Percentiles rank a stretch among this genome's conserved stretches.
Conservation (phyloP, 805 yeast species). For the Ogataea trehaloabstinens region DNA sequence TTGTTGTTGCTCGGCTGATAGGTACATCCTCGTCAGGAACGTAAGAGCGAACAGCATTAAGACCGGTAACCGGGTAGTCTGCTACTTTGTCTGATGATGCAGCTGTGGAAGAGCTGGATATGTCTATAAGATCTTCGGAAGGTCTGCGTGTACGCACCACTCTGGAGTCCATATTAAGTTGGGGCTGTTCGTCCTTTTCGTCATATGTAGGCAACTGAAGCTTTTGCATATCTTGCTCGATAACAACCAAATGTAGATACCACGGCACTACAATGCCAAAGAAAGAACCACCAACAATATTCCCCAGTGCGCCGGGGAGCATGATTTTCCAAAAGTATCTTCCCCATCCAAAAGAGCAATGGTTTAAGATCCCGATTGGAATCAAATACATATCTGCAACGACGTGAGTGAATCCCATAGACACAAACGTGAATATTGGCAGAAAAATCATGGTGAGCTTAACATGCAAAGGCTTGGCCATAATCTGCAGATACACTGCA, state of each 20-base stretch:
- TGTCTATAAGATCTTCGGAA: conserved; percentile 7
- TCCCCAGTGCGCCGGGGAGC: conserved; percentile 72
- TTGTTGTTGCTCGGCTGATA: conserved; percentile 1
- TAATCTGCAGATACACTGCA: conserved; percentile 72
- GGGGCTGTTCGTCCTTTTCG: conserved; percentile 78
- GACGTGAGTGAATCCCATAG: conserved; percentile 74
- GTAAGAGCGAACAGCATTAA: neutral
- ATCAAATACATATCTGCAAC: conserved; percentile 80
- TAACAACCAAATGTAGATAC: conserved; percentile 69
- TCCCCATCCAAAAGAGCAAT: conserved; percentile 62
- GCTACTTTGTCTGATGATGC: neutral
- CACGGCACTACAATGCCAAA: conserved; percentile 67
- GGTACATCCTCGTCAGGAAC: conserved; percentile 1
- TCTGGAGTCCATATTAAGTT: conserved; percentile 71
- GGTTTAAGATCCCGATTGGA: conserved; percentile 65
- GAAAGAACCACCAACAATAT: conserved; percentile 72
- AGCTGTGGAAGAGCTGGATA: conserved; percentile 4
- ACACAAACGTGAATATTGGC: conserved; percentile 77
- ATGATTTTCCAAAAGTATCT: conserved; percentile 69
- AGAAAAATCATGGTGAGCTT: conserved; percentile 59
- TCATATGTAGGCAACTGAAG: conserved; percentile 68
- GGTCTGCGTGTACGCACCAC: conserved; percentile 51
- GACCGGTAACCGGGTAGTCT: neutral
- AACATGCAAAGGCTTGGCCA: conserved; percentile 80
- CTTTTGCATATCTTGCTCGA: conserved; percentile 63